Base-by-base conservation (phyloP, 768 basidiomycete genomes). In the Lactarius tabidus region DNA sequence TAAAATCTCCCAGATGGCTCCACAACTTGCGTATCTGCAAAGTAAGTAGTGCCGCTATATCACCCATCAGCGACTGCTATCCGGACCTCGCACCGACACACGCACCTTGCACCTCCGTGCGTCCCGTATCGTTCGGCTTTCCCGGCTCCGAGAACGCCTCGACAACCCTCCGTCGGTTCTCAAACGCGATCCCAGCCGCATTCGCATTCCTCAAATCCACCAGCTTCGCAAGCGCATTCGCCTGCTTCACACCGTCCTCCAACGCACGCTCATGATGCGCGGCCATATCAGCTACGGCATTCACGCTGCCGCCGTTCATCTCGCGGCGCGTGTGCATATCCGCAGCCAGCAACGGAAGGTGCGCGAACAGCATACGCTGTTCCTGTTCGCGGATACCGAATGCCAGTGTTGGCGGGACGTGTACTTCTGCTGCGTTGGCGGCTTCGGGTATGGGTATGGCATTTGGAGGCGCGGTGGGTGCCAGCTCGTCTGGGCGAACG, bases 21-120 rank as follows among this genome's bases (percentile, higher is more conserved):
- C 89, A 90, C 43, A 98, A 74, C 68, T 87, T 89, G 55, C 91
- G 91, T 70, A 98, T 96, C 74, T 85, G 82, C 71, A 88, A 83
- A 1, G 96, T 98, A 63, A 95, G 73, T 31, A 98, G 78, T 1
- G 96, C 96, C 64, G 88, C 96, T 98, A 70, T 3, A n/a, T n/a
- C n/a, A n/a, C n/a, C n/a, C n/a, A n/a, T n/a, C n/a, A n/a, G n/a
- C n/a, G n/a, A n/a, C n/a, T n/a, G n/a, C n/a, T n/a, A n/a, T n/a
- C n/a, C n/a, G n/a, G n/a, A n/a, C n/a, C n/a, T n/a, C n/a, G n/a
- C n/a, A n/a, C n/a, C n/a, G n/a, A n/a, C n/a, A 15, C 5, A 15
- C 84, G 65, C 72, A 93, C 95, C 93, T 82, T 97, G 95, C 0
- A 97, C 95, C 72, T 94, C 93, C 1, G 91, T 82, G 48, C 90